Base-by-base conservation (phyloP, 2,329 filamentous ascomycete genomes). In the Orbilia javanica region DNA sequence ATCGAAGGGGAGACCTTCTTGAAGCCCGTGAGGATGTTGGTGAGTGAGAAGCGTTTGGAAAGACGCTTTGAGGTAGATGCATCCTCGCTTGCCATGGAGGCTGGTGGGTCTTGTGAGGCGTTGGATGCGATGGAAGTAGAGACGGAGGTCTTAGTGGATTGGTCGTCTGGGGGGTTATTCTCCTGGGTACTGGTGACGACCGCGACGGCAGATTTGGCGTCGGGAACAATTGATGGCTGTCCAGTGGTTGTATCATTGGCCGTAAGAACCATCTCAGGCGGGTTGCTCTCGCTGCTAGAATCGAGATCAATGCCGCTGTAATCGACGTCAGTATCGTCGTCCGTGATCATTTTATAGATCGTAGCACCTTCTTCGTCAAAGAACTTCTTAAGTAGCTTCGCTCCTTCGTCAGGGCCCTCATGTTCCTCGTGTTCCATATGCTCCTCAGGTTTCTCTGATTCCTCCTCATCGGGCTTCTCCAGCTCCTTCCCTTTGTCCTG, bases 21-120 rank as follows among this genome's bases (percentile, higher is more conserved):
- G 18, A 66, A 39, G 20, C 22, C 27, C 13, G 20, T 60, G 39
- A 73, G 27, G 25, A 73, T 39, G 18, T 66, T 27, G 8, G 13
- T 44, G 25, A 73, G 36, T 4, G 69, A 73, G 69, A 73, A 73
- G 8, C 62, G 60, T 13, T 73, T 73, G 15, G 60, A 50, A 8
- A 48, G 50, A n/a, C 25, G 60, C 34, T 27, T 64, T 8, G 36
- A 22, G 44, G 13, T 39, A 15, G 11, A 2, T 15, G 15, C n/a
- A n/a, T 48, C 50, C 31, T 57, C 36, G 8, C 4, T 48, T 1
- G 39, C 2, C 4, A 18, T 6, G 20, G 27, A 2, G n/a, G 11
- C 2, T 15, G 18, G 11, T 34, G 36, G 34, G 20, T 60, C 18
- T 60, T 34, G 20, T 11, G 18, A 42, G 10, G 31, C 20, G 4